Evolutionary conservation across 805 yeast genomes (phyloP), one percentile per base, ranked within the genome.

Genomic region (Dipodascopsis tothii): DNA sequence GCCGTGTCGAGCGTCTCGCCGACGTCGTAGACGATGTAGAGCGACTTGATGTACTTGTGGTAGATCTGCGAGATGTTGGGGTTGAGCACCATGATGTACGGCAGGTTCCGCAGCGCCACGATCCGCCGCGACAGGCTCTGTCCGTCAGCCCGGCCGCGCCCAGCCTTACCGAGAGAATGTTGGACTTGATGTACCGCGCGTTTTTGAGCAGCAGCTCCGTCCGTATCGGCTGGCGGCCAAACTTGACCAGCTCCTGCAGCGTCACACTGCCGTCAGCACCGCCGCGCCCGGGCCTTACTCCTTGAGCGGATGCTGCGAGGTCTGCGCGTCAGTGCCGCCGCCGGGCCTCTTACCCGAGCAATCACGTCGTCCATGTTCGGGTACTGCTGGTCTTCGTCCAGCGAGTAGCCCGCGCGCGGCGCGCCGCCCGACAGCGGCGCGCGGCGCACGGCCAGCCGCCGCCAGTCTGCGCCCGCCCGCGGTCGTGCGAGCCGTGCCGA

Each of bases 51-150:
- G 65, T 90, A 90, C 38, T 80, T 64, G 55, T 76, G 71, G 66
- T 86, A 85, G 19, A 84, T 80, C 54, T 76, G 77, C 7, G 90
- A 81, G 40, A 90, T 80, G 56, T 84, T 78, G 4, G 96, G 96
- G 60, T 90, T 90, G 49, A 90, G 64, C 44, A 87, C 81, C 37
- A 81, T 86, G 54, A 88, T 73, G 60, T 86, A 90, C 0, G 96
- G 96, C 43, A 90, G 66, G 35, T 73, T 68, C 50, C 90, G 73
- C 52, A 90, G 77, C 22, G 80, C 81, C 25, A 73, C 71, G 16
- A 87, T 62, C 50, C 96, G 69, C 42, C 80, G 75, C 5, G 94
- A 84, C 43, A 86, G 57, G 17, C 70, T 55, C 46, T 43, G 19
- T 22, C 17, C 7, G 37, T 16, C 14, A 19, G 36, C 7, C 16